Conservation (phyloP, 2,329 filamentous ascomycete genomes). For the Byssochlamys sp. region DNA sequence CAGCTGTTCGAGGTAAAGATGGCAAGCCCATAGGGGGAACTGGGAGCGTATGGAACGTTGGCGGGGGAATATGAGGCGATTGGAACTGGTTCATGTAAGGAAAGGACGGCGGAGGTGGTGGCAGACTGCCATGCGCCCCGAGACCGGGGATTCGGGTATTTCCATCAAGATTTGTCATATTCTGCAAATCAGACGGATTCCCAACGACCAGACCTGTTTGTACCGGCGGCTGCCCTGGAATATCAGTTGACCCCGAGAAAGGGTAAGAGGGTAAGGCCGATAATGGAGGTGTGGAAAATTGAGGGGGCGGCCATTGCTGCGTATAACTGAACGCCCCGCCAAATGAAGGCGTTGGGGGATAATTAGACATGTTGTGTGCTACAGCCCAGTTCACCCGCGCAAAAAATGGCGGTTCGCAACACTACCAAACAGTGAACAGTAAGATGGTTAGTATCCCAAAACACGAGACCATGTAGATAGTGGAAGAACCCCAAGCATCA, state of each 20-base stretch:
- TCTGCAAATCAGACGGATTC: conserved; percentile 14
- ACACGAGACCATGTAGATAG: background rate
- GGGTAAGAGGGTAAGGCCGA: conserved; percentile 18
- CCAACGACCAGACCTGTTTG: conserved; percentile 10
- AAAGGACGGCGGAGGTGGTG: conserved; percentile 19
- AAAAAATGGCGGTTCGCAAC: background rate
- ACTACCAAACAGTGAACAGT: background rate
- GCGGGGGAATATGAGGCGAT: conserved; percentile 18
- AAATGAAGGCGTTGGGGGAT: conserved; percentile 37
- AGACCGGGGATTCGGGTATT: conserved; percentile 24
- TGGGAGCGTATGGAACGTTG: conserved; percentile 25
- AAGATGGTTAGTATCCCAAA: conserved; percentile 2
- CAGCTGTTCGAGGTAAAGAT: conserved; percentile 11
- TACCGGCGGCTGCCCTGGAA: conserved; percentile 14
- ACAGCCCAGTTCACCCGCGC: background rate
- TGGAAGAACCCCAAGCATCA: background rate
- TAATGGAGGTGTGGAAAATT: conserved; percentile 14
- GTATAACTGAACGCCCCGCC: conserved; percentile 27
- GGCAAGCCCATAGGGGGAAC: conserved; percentile 15
- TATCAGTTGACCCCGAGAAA: conserved; percentile 16
- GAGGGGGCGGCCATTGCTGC: conserved; percentile 28
- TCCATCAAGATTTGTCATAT: conserved; percentile 14
- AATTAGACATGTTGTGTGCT: conserved; percentile 36
- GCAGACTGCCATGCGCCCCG: conserved; percentile 13
- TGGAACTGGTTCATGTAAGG: conserved; percentile 25